Evolutionary conservation across 1,139 yeast genomes (phyloP), one percentile per base, ranked within the genome.

Genomic region (Saccharomyces hybrid): DNA sequence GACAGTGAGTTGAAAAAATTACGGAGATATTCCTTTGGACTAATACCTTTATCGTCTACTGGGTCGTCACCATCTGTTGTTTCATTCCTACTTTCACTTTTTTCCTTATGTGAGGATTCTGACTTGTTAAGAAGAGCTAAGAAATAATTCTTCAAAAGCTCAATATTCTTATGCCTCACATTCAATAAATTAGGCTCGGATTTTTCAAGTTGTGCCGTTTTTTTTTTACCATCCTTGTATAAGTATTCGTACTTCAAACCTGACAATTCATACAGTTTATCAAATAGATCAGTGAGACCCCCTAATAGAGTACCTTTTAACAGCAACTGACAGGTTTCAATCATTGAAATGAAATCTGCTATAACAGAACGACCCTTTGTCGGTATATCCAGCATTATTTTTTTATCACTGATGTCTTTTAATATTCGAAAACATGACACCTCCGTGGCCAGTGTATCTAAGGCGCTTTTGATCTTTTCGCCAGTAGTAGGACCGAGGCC

Each of bases 401-500:
- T 48, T 1, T 63, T 63, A 3, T 47, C 32, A 2, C 55, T 51
- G 11, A 70, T 55, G 0, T 53, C 52, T 44, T 57, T 52, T 9
- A 72, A 47, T 1, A 63, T 60, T 1, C 58, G 58, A 14, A 69
- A 54, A 0, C 72, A 63, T 2, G 65, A 46, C 2, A 26, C 54
- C 4, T 27, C 52, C 4, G 34, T 38, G n/a, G 14, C 7, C 7
- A 26, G 51, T 50, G 55, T 56, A 13, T 60, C 57, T 6, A 69
- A 57, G 19, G 58, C 52, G 2, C 52, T 51, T 50, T 73, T 78
- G 7, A 84, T 67, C 11, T 65, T 69, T 0, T 74, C 74, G 6
- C 83, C 58, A 0, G 84, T 73, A 51, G 79, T 79, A 1, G 75
- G 77, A 0, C 97, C 97, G 13, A 89, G 67, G 0, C 95, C 93